These are phyloP conservation scores for Triticum urartu DNA, from an alignment of 176 grass and related monocot genomes.

Conservation along the genomic window DNA sequence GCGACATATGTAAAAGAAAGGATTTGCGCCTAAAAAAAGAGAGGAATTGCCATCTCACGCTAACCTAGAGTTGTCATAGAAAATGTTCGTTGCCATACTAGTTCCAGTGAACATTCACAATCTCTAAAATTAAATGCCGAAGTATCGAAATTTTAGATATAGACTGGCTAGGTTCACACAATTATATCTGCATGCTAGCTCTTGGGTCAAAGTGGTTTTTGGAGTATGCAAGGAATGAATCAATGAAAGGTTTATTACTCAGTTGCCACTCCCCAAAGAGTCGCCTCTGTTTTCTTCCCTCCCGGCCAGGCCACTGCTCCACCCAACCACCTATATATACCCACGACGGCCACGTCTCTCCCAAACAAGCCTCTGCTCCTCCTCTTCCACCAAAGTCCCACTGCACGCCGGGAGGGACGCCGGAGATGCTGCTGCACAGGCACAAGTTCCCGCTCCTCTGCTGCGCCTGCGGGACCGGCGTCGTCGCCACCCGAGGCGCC, in stretches of 20 bases:
- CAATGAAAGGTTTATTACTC: neutral
- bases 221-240: neutral
- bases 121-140: too few species aligned
- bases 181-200: neutral
- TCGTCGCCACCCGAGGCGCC: neutral
- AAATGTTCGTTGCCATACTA: too few species aligned
- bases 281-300: neutral
- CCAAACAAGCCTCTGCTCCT: neutral
- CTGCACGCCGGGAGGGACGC: neutral
- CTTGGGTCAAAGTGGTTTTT: neutral
- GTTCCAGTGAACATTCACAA: too few species aligned
- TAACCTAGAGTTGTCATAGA: too few species aligned
- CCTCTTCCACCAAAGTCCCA: neutral
- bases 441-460: constrained; percentile 42
- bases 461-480: constrained; percentile 44
- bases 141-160: neutral
- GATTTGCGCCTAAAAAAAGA: too few species aligned
- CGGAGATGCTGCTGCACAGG: constrained; percentile 32
- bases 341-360: neutral
- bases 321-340: constrained; percentile 12
- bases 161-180: neutral
- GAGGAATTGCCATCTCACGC: too few species aligned
- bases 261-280: neutral
- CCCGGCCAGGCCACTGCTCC: neutral
- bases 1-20: too few species aligned